Percentiles rank a stretch among this genome's conserved stretches.
phyloP scores from a whole-genome alignment of 1,284 basidiomycete species.

The Cryptococcus maquisensis region DNA sequence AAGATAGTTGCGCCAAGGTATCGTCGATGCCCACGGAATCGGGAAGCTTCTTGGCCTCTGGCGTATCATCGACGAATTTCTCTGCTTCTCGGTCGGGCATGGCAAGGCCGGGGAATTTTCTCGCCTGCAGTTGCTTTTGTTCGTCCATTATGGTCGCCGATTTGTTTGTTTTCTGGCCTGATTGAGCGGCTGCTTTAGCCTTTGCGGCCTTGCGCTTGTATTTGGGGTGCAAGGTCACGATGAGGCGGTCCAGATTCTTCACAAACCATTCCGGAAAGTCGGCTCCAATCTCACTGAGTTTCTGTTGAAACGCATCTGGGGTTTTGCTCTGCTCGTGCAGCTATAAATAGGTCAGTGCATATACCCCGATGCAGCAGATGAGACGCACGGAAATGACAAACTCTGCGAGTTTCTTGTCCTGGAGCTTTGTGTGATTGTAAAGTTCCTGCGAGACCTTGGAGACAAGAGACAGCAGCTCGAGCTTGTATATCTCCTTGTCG shows the following conservation, averaged over 20 bases:
- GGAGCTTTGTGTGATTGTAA: conserved; percentile 69
- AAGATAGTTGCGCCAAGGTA: conserved; percentile 51
- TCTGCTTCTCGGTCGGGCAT: conserved; percentile 66
- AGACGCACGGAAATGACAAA: conserved; percentile 70
- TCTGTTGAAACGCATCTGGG: conserved; percentile 65
- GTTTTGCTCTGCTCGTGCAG: conserved; percentile 77
- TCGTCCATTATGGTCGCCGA: conserved; percentile 38
- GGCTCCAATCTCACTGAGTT: conserved; percentile 75
- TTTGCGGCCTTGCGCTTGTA: conserved; percentile 73
- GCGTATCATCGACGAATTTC: conserved; percentile 51
- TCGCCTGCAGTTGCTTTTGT: conserved; percentile 70
- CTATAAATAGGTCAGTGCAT: conserved; percentile 15
- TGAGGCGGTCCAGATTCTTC: conserved; percentile 88
- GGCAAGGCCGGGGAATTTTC: conserved; percentile 89
- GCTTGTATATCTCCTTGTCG: conserved; percentile 78
- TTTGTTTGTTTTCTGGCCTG: conserved; percentile 13
- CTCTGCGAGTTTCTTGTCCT: conserved; percentile 90
- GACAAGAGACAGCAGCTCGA: conserved; percentile 84
- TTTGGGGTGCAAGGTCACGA: conserved; percentile 91
- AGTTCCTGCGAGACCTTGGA: conserved; percentile 86
- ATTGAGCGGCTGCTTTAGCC: conserved; percentile 29
- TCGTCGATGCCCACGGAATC: conserved; percentile 51
- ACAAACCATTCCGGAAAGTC: conserved; percentile 86
- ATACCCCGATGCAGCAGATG: background rate
- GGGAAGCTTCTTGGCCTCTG: conserved; percentile 53